Conservation (phyloP, 176 grass and related monocot species). For the Melocanna baccifera region DNA sequence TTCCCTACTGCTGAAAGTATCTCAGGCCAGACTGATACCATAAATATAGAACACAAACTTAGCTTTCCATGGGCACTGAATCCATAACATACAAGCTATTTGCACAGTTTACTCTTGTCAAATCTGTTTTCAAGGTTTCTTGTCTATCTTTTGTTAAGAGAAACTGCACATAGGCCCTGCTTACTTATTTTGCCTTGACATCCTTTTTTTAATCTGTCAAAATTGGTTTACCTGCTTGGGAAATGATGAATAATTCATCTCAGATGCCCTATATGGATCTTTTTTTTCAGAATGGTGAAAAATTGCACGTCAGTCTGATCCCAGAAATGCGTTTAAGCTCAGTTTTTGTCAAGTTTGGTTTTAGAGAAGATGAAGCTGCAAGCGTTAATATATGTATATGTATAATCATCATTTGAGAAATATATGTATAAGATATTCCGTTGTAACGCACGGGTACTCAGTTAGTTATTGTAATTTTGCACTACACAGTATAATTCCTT, state of each 20-base stretch:
- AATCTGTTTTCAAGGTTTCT: neutral
- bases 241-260: constrained; percentile 28
- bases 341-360: too few species aligned
- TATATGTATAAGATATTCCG: too few species aligned
- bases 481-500: neutral
- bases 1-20: neutral
- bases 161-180: neutral
- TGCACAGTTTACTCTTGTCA: too few species aligned
- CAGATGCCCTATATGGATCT: constrained; percentile 42
- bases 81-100: neutral
- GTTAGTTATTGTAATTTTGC: too few species aligned
- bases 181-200: neutral
- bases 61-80: neutral
- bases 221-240: neutral
- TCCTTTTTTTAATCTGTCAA: neutral
- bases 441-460: too few species aligned
- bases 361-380: neutral
- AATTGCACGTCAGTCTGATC: constrained; percentile 62
- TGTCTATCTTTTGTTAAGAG: neutral
- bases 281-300: constrained; percentile 32
- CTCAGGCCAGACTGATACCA: neutral
- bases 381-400: neutral
- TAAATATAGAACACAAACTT: neutral
- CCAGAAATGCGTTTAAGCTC: neutral
- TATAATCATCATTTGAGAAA: too few species aligned